These are phyloP conservation scores for Plasmodium relictum DNA, from an alignment of 169 alveolate genomes.

Conservation along the genomic window DNA sequence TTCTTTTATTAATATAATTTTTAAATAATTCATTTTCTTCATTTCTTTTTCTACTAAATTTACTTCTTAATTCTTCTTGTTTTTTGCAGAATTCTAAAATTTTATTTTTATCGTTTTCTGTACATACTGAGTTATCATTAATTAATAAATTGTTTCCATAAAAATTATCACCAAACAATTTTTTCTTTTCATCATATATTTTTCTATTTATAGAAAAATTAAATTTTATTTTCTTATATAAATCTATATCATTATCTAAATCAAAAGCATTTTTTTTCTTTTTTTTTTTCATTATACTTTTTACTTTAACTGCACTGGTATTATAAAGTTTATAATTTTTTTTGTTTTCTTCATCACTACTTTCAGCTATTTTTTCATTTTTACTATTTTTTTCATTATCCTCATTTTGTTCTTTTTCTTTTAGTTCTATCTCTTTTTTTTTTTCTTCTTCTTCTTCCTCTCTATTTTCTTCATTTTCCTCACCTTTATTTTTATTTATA, in stretches of 20 bases:
- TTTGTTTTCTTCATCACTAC: background rate
- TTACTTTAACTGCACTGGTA: conserved; percentile 43
- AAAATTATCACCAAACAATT: conserved; percentile 15
- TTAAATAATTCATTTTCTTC: conserved; percentile 23
- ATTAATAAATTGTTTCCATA: conserved; percentile 33
- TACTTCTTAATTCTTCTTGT: conserved; percentile 43
- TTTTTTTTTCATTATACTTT: conserved; percentile 9
- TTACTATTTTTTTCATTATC: background rate
- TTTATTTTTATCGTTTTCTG: conserved; percentile 47
- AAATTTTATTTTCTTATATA: conserved; percentile 68
- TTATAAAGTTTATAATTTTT: conserved; percentile 4
- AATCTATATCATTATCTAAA: conserved; percentile 30
- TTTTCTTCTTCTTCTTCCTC: background rate
- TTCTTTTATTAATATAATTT: conserved; percentile 67
- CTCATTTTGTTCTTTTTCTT: background rate
- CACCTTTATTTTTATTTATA: background rate
- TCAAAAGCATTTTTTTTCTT: conserved; percentile 13
- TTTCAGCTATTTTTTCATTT: background rate
- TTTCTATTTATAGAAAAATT: conserved; percentile 59
- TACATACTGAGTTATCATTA: conserved; percentile 25
- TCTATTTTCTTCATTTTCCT: background rate
- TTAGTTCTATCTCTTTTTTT: background rate
- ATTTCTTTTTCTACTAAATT: conserved; percentile 60
- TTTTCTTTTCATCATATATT: conserved; percentile 58
- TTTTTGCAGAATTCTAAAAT: conserved; percentile 45